Conservation (phyloP, 2,329 filamentous ascomycete genomes). For the Cercospora sojina region DNA sequence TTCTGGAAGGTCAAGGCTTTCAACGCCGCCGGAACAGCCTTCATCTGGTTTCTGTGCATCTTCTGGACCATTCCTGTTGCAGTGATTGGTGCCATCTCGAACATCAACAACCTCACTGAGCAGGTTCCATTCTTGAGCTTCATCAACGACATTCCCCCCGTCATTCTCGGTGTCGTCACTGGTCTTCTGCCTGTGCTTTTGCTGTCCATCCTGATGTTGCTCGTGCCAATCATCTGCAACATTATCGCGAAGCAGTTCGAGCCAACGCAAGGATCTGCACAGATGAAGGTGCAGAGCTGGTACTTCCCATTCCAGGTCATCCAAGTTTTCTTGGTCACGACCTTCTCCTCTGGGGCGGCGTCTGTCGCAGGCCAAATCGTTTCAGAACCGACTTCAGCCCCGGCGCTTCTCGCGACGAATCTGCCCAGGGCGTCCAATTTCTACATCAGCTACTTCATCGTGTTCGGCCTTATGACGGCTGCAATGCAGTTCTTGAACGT, state of each 20-base stretch:
- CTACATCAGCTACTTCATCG: conserved; percentile 41
- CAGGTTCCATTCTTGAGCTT: conserved; percentile 43
- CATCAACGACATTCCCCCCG: conserved; percentile 43
- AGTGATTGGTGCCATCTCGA: conserved; percentile 46
- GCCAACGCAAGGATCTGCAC: conserved; percentile 43
- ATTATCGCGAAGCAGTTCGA: conserved; percentile 27
- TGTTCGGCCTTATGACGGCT: conserved; percentile 36
- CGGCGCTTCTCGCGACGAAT: conserved; percentile 36
- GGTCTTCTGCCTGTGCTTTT: conserved; percentile 45
- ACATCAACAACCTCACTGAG: conserved; percentile 45
- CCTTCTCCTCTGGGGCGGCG: conserved; percentile 37
- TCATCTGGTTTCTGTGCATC: conserved; percentile 45
- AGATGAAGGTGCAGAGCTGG: conserved; percentile 39
- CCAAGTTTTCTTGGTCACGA: conserved; percentile 43
- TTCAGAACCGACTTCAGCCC: conserved; percentile 32
- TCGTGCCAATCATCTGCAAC: conserved; percentile 47
- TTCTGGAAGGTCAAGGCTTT: conserved; percentile 34
- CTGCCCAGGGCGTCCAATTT: conserved; percentile 41
- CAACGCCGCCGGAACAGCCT: conserved; percentile 39
- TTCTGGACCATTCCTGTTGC: conserved; percentile 50
- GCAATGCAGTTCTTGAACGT: conserved; percentile 34
- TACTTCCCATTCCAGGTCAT: conserved; percentile 43
- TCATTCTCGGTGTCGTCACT: conserved; percentile 47
- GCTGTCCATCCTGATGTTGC: conserved; percentile 44
- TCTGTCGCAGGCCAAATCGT: conserved; percentile 35